Conservation (phyloP, 1,284 basidiomycete genomes). For the Sanguinoderma infundibulare region DNA sequence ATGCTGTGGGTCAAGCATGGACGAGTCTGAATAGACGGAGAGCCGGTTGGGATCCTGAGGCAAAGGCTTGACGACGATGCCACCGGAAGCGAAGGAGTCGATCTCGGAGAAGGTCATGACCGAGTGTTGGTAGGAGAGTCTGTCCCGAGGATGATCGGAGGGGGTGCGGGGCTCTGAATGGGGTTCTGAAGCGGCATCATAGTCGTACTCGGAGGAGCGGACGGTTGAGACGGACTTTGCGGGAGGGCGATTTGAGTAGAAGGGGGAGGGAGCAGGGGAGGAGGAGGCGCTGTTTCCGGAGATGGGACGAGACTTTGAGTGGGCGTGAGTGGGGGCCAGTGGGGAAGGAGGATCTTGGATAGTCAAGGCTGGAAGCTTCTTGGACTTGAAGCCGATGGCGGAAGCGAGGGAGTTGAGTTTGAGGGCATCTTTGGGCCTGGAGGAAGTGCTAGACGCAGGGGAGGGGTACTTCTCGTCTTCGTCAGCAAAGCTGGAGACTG, state of each 20-base stretch:
- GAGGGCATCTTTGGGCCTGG: conserved; percentile 28
- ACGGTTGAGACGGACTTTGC: conserved; percentile 56
- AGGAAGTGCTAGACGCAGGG: conserved; percentile 15
- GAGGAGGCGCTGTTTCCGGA: conserved; percentile 30
- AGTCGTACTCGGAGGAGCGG: conserved; percentile 44
- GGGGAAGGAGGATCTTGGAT: conserved; percentile 52
- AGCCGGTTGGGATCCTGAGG: conserved; percentile 46
- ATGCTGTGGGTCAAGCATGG: conserved; percentile 47
- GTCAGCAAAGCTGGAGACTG: conserved; percentile 23
- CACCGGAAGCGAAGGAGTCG: conserved; percentile 64
- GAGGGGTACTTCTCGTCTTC: conserved; percentile 29
- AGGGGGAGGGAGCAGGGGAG: conserved; percentile 28
- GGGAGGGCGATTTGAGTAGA: conserved; percentile 42
- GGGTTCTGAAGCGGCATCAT: conserved; percentile 34
- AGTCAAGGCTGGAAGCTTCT: conserved; percentile 55
- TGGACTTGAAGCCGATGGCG: conserved; percentile 66
- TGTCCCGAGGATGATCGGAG: conserved; percentile 45
- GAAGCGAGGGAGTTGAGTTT: conserved; percentile 60
- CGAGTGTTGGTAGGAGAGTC: conserved; percentile 50
- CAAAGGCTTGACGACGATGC: conserved; percentile 43
- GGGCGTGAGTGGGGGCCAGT: conserved; percentile 23
- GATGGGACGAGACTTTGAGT: conserved; percentile 30
- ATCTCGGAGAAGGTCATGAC: conserved; percentile 63
- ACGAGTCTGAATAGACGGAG: conserved; percentile 57
- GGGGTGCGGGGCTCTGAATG: conserved; percentile 53